Evolutionary conservation across 345 rosid genomes (phyloP).

Genomic region (Jatropha curcas): DNA sequence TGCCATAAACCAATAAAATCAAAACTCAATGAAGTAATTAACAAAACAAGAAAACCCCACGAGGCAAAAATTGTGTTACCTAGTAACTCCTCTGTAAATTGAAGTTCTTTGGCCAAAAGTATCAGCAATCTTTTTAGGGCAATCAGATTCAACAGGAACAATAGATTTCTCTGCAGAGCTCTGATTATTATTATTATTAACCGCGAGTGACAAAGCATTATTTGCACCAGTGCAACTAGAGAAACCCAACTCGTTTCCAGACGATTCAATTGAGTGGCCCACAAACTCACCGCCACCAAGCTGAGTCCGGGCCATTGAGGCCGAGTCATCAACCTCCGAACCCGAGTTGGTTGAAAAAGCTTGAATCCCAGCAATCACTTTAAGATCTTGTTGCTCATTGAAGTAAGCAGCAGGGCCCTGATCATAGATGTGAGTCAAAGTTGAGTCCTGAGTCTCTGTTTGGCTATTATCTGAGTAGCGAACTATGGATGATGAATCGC

Average conservation of each 20-base stretch:
- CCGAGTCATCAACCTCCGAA: constrained; percentile 87
- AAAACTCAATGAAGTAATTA: too few relatives aligned
- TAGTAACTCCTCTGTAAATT: constrained; percentile 93
- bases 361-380: constrained; percentile 70
- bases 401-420: constrained; percentile 50
- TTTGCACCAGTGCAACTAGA: constrained; percentile 31
- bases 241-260: constrained; percentile 61
- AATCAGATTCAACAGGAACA: constrained; percentile 48
- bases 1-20: neutral
- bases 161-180: constrained; percentile 29
- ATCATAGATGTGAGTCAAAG: constrained; percentile 80
- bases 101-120: constrained; percentile 94
- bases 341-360: constrained; percentile 79
- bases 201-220: constrained; percentile 68
- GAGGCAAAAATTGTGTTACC: constrained; percentile 34
- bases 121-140: constrained; percentile 67
- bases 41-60: neutral
- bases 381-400: constrained; percentile 69
- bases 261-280: constrained; percentile 59
- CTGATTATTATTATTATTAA: constrained; percentile 38
- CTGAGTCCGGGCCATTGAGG: constrained; percentile 60
- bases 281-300: constrained; percentile 43
- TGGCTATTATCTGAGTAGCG: constrained; percentile 62
- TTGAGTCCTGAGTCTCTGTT: constrained; percentile 87
- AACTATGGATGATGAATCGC: constrained; percentile 68